Conservation (phyloP, 2,329 filamentous ascomycete species). For the Lithohypha guttulata region DNA sequence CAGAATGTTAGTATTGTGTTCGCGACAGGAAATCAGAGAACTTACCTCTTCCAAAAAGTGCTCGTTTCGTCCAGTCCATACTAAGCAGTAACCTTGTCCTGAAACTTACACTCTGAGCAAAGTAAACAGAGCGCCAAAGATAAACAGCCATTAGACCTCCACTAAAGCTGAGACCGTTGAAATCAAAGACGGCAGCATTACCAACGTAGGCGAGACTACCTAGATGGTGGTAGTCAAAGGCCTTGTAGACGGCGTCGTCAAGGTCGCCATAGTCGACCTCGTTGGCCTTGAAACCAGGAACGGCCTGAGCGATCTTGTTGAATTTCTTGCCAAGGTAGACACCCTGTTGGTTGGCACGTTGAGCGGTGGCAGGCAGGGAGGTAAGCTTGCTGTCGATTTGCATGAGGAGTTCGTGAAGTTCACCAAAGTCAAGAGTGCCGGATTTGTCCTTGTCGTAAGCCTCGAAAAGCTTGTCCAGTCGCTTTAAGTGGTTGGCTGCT, state of each 20-base stretch:
- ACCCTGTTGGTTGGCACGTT: slow-evolving; percentile 92
- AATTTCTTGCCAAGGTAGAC: slow-evolving; percentile 87
- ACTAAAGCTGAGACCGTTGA: slow-evolving; percentile 64
- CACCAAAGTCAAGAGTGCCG: slow-evolving; percentile 86
- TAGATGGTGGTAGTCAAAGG: slow-evolving; percentile 87
- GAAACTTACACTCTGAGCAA: slow-evolving; percentile 91
- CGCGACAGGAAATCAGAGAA: not conserved
- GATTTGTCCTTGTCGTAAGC: slow-evolving; percentile 89
- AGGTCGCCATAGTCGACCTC: slow-evolving; percentile 79
- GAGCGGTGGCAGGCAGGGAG: slow-evolving; percentile 85
- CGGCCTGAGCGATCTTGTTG: slow-evolving; percentile 73
- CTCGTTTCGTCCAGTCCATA: slow-evolving; percentile 98
- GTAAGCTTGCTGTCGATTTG: slow-evolving; percentile 95
- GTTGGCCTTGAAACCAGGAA: slow-evolving; percentile 66
- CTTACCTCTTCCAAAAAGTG: slow-evolving; percentile 88
- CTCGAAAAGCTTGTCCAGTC: slow-evolving; percentile 81
- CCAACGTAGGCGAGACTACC: slow-evolving; percentile 91
- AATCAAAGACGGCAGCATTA: slow-evolving; percentile 91
- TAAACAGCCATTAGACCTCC: slow-evolving; percentile 91
- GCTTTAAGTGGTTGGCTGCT: slow-evolving; percentile 71
- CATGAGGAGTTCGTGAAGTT: slow-evolving; percentile 74
- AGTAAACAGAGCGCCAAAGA: slow-evolving; percentile 91
- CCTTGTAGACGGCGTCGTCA: slow-evolving; percentile 84
- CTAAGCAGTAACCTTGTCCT: slow-evolving; percentile 78
- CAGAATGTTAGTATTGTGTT: not conserved